Evolutionary conservation across 2,329 filamentous ascomycete species (phyloP), one percentile per base, ranked within the genome.

Genomic region (Chaetomium sp.): DNA sequence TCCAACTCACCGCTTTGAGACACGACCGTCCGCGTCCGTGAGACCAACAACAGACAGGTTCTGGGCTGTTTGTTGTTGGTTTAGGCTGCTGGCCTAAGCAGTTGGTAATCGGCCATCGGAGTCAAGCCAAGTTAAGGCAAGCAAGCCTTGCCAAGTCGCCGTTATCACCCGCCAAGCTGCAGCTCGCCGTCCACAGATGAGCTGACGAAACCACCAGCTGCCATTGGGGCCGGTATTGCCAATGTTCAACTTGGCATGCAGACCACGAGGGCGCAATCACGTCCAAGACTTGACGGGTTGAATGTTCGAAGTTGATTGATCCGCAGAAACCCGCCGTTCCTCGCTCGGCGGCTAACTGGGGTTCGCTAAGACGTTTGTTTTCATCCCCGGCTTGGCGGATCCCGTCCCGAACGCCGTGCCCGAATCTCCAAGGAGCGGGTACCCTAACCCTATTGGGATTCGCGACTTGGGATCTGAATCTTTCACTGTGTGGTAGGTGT

Each of bases 311-410:
- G 19, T 31, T 49, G 25, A 42, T 47, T 23, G 42, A n/a, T 21
- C 29, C 47, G 9, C n/a, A 10, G 16, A 58, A 6, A 45, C 38
- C 16, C 38, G 56, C 10, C 35, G 25, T 42, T 21, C 8, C 38
- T 42, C 38, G 38, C 38, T 45, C 45, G n/a, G 56, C 64, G 64
- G 59, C 54, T 62, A 23, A 19, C 25, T 57, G 21, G 33, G n/a
- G 13, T 16, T n/a, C 19, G 55, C 62, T 63, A 62, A 21, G 4
- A 56, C 29, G 23, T 49, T 42, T 62, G 65, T 9, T 10, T 29
- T 45, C 60, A 56, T 59, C 58, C 21, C 65, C 65, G 65, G 55
- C 65, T 67, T 64, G 65, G 65, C 62, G 45, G 9, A 21, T 33
- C 29, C 42, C 51, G 21, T 29, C n/a, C n/a, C 25, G 13, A 21